phyloP scores from a whole-genome alignment of 176 grass and related monocot species.

The Pontederia paniculata region DNA sequence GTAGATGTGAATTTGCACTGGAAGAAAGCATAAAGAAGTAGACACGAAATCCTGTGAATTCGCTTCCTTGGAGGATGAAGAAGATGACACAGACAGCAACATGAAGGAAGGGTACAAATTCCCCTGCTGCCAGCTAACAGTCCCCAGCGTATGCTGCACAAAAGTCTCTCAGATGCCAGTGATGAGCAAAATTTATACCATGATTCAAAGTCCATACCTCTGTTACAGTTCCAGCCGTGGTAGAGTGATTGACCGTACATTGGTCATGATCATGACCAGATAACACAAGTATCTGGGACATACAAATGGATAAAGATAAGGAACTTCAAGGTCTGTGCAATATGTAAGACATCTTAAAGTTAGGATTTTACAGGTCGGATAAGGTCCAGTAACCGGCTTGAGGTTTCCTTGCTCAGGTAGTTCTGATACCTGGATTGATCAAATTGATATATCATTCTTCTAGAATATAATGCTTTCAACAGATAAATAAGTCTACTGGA shows the following conservation, averaged over 20 bases:
- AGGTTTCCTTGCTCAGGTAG: conserved; percentile 80
- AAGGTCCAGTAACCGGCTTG: conserved; percentile 60
- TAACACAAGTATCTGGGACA: conserved; percentile 65
- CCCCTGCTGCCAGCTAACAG: conserved; percentile 88
- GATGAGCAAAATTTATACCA: conserved; percentile 1
- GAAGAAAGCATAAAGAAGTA: conserved; percentile 77
- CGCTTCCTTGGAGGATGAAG: conserved; percentile 44
- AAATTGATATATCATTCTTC: not conserved
- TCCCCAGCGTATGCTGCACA: conserved; percentile 79
- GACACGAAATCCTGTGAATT: conserved; percentile 36
- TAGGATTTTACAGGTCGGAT: conserved; percentile 61
- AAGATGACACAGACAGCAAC: conserved; percentile 54
- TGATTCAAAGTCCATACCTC: conserved; percentile 40
- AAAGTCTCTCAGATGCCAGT: conserved; percentile 25
- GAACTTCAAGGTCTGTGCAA: not conserved
- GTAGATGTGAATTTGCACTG: conserved; percentile 91
- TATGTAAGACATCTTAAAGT: not conserved
- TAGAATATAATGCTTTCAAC: conserved; percentile 3
- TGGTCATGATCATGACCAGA: conserved; percentile 98
- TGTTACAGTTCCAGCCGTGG: conserved; percentile 38
- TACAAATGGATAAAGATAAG: conserved; percentile 22
- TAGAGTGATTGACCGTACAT: conserved; percentile 66
- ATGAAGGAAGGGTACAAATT: conserved; percentile 98
- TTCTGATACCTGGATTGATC: conserved; percentile 59
- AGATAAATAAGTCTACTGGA: not conserved